phyloP scores from a whole-genome alignment of 495 filamentous ascomycete species.

The Pyronema domesticum region DNA sequence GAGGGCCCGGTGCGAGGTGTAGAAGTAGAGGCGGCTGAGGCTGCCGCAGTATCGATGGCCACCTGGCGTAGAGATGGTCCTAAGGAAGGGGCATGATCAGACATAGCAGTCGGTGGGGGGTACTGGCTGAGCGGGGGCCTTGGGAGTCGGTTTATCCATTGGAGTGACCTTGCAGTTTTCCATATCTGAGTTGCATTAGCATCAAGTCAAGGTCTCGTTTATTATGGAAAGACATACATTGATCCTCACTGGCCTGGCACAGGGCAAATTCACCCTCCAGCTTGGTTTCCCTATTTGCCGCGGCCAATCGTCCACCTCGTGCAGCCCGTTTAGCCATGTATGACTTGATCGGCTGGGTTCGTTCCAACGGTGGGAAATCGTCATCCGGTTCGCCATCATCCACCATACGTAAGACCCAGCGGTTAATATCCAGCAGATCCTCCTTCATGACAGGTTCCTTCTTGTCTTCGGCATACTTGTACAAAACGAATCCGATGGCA shows the following conservation, averaged over 20 bases:
- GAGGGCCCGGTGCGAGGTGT: constrained; percentile 57
- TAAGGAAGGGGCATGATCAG: constrained; percentile 24
- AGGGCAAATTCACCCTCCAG: constrained; percentile 89
- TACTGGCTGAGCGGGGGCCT: constrained; percentile 34
- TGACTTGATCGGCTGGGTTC: constrained; percentile 59
- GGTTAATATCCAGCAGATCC: constrained; percentile 66
- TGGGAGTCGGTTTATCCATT: constrained; percentile 20
- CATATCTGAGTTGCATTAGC: not conserved
- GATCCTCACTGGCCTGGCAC: constrained; percentile 57
- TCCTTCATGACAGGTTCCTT: constrained; percentile 50
- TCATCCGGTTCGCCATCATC: constrained; percentile 91
- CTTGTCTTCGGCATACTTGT: constrained; percentile 70
- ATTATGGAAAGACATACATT: constrained; percentile 27
- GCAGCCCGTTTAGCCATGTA: constrained; percentile 71
- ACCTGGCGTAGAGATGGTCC: constrained; percentile 10
- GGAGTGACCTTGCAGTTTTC: constrained; percentile 25
- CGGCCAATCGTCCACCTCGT: constrained; percentile 38
- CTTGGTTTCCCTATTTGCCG: constrained; percentile 49
- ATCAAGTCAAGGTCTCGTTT: not conserved
- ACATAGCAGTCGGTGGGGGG: constrained; percentile 12
- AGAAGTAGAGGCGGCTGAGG: constrained; percentile 28
- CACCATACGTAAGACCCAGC: constrained; percentile 86
- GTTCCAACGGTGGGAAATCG: constrained; percentile 74
- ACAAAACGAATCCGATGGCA: constrained; percentile 74
- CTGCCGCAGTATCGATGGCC: constrained; percentile 26